phyloP scores from a whole-genome alignment of 176 grass and related monocot genomes.

The Poa annua region DNA sequence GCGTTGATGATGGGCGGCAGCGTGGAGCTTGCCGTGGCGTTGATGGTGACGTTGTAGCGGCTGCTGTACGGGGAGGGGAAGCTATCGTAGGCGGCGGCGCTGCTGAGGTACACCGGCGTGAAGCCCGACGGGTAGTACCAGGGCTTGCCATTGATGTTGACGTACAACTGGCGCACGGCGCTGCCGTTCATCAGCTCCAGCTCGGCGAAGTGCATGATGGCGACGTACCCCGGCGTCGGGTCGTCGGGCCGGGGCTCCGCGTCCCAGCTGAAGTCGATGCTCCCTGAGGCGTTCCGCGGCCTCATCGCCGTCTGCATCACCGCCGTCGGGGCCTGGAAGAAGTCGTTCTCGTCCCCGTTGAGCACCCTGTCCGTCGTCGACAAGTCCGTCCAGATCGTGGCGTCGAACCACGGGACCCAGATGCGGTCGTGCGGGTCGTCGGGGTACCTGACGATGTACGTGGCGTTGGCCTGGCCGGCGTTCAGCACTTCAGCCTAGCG shows the following conservation, averaged over 20 bases:
- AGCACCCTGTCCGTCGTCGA: constrained; percentile 16
- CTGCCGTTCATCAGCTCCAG: constrained; percentile 33
- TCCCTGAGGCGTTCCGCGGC: constrained; percentile 42
- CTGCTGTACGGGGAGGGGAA: neutral
- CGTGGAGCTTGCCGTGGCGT: constrained; percentile 49
- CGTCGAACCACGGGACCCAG: constrained; percentile 20
- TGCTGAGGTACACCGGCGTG: constrained; percentile 36
- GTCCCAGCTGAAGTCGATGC: constrained; percentile 40
- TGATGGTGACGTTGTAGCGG: constrained; percentile 43
- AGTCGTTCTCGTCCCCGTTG: neutral
- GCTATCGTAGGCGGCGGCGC: neutral
- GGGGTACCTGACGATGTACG: constrained; percentile 46
- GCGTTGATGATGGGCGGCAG: constrained; percentile 69
- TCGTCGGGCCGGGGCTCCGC: neutral
- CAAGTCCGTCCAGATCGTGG: neutral
- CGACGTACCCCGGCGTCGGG: constrained; percentile 15
- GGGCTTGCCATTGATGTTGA: constrained; percentile 37
- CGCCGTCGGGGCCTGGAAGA: constrained; percentile 33
- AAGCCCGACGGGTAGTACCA: neutral
- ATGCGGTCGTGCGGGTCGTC: constrained; percentile 48
- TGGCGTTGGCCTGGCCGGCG: neutral
- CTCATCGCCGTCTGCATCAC: constrained; percentile 64
- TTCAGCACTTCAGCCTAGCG: neutral
- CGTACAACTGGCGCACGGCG: constrained; percentile 46
- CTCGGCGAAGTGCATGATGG: constrained; percentile 44